Base-by-base conservation (phyloP, 495 filamentous ascomycete species). In the Aspergillus nidulans region DNA sequence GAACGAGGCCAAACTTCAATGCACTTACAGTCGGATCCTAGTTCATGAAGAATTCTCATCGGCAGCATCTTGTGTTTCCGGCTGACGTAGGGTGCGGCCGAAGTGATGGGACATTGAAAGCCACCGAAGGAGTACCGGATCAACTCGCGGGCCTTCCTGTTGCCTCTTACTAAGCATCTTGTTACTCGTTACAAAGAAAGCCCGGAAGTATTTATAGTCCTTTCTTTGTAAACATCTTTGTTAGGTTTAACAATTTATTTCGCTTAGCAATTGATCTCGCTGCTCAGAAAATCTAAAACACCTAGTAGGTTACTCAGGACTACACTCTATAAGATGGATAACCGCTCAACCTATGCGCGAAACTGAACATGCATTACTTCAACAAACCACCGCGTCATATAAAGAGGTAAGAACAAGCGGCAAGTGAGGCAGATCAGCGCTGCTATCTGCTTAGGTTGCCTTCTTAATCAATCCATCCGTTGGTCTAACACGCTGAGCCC, bases 401-500 rank as follows among this genome's bases (percentile, higher is more conserved):
- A 46, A 28, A 46, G 16, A 12, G 16, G 5, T 40, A 3, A 25
- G 16, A 41, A 23, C 7, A n/a, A 25, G 25, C 18, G 26, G 19
- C 25, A 51, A 41, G 18, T 6, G 13, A 50, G n/a, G 23, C 48
- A 50, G 28, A 24, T 40, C 26, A 21, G 18, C 30, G 21, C 26
- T 36, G 13, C 30, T 49, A 8, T 13, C 28, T 15, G 19, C 44
- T 52, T 66, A 70, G 47, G 57, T 63, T 25, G 63, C 57, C 62
- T 82, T 86, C 61, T 73, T 77, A 52, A 90, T 87, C 36, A 90
- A 69, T 12, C 77, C 74, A 58, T 83, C 82, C 4, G 73, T 70
- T 52, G 77, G 78, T 63, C 77, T 77, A 5, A 85, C 83, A 38
- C 86, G 78, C 61, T 89, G 85, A 19, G 88, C 88, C 87, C 87